Conservation (phyloP, 352 stramenopile genomes). For the Pythium utonaiense region DNA sequence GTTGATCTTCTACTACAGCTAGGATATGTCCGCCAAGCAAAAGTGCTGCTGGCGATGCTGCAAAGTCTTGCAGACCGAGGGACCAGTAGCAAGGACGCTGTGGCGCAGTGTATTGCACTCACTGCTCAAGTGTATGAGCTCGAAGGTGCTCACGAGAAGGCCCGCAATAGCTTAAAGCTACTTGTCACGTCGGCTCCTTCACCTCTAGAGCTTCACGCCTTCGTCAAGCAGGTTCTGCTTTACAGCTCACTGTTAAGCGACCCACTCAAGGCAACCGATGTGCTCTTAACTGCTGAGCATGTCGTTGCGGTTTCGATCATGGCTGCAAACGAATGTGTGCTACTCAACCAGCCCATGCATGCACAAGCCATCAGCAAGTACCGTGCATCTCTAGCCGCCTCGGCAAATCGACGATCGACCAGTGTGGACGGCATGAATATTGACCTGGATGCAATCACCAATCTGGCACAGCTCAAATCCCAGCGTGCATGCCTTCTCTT, state of each 20-base stretch:
- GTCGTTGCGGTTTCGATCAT: constrained; percentile 9
- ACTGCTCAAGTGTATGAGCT: background rate
- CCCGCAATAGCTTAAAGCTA: background rate
- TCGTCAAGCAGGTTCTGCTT: background rate
- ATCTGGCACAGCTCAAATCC: constrained; percentile 17
- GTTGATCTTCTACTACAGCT: constrained; percentile 40
- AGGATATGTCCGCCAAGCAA: constrained; percentile 56
- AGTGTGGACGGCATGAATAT: background rate
- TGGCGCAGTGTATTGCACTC: constrained; percentile 3
- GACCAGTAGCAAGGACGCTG: background rate
- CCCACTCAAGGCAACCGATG: constrained; percentile 1
- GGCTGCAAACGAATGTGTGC: background rate
- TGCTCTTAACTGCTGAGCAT: constrained; percentile 3
- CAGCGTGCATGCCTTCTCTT: constrained; percentile 10
- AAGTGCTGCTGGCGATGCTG: constrained; percentile 43
- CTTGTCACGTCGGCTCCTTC: background rate
- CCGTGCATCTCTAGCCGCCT: constrained; percentile 5
- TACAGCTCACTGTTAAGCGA: background rate
- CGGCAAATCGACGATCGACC: background rate
- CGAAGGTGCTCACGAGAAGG: constrained; percentile 12
- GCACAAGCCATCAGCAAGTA: constrained; percentile 19
- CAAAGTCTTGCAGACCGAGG: constrained; percentile 30
- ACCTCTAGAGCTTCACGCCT: constrained; percentile 7
- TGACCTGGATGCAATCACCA: constrained; percentile 14
- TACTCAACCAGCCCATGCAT: constrained; percentile 18